A percentile compares a stretch with the other conserved stretches of the same genome.
Evolutionary conservation across 2,329 filamentous ascomycete genomes (phyloP).

Genomic region (Penicillium janthinellum): DNA sequence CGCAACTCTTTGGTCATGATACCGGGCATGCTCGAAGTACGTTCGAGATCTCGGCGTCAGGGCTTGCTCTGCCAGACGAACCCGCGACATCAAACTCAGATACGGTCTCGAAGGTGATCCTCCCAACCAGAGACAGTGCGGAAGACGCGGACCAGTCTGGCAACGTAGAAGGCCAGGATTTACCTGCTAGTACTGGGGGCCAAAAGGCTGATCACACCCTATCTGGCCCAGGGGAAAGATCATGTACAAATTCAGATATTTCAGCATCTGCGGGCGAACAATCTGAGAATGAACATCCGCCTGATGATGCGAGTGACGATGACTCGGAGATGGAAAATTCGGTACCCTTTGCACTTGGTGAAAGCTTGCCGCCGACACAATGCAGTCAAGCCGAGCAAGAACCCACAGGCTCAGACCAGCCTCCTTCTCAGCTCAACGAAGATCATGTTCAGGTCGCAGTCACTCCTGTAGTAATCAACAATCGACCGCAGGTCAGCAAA

Average conservation of each 20-base stretch:
- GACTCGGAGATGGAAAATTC: constrained; percentile 41
- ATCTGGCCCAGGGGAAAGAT: not conserved
- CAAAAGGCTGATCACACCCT: not conserved
- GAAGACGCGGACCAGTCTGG: not conserved
- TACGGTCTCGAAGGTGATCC: not conserved
- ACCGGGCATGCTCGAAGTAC: not conserved
- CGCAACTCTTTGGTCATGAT: not conserved
- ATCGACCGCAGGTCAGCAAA: constrained; percentile 1
- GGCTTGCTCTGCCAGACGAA: not conserved
- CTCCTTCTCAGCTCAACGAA: constrained; percentile 19
- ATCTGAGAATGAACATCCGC: constrained; percentile 15
- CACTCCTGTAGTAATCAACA: constrained; percentile 28
- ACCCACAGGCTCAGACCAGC: constrained; percentile 25
- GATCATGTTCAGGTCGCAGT: constrained; percentile 37
- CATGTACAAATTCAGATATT: not conserved
- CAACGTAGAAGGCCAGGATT: not conserved
- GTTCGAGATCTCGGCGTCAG: not conserved
- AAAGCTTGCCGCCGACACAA: constrained; percentile 24
- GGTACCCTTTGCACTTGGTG: constrained; percentile 35
- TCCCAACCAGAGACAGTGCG: not conserved
- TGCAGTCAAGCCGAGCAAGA: constrained; percentile 29
- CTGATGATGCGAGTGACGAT: constrained; percentile 31
- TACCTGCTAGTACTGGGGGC: not conserved
- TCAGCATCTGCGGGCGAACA: not conserved
- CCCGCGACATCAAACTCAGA: not conserved